A percentile compares a stretch with the other conserved stretches of the same genome.
These are phyloP conservation scores for Xylona heveae DNA, from an alignment of 495 filamentous ascomycete species.

Conservation along the genomic window DNA sequence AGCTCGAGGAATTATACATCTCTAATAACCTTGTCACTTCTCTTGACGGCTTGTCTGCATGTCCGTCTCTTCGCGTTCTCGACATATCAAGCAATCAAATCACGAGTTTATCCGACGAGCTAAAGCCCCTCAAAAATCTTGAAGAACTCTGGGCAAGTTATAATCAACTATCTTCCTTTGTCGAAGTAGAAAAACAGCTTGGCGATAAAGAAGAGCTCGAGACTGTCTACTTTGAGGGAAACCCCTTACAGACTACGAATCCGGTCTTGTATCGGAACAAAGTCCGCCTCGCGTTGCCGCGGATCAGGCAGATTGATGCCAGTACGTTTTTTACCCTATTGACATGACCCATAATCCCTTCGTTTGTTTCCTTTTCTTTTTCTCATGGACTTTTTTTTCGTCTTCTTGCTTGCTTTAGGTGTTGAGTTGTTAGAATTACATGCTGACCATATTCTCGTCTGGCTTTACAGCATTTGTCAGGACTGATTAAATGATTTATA, in stretches of 20 bases:
- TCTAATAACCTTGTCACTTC: constrained; percentile 89
- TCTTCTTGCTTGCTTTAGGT: background rate
- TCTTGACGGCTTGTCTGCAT: constrained; percentile 20
- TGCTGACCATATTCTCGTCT: background rate
- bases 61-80: constrained; percentile 43
- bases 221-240: constrained; percentile 96
- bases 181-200: constrained; percentile 65
- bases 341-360: too few relatives aligned
- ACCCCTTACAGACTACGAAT: constrained; percentile 59
- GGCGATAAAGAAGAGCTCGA: constrained; percentile 55
- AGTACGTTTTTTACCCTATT: constrained; percentile 68
- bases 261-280: constrained; percentile 82
- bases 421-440: background rate
- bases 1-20: constrained; percentile 88
- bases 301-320: constrained; percentile 84
- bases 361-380: background rate
- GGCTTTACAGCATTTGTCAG: too few relatives aligned
- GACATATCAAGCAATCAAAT: constrained; percentile 88
- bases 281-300: constrained; percentile 66
- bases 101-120: constrained; percentile 42
- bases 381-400: background rate
- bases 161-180: constrained; percentile 57
- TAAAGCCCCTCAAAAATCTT: constrained; percentile 45
- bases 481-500: too few relatives aligned
- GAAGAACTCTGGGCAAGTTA: constrained; percentile 93